phyloP scores from a whole-genome alignment of 768 basidiomycete species.

The Hericium alpestre region DNA sequence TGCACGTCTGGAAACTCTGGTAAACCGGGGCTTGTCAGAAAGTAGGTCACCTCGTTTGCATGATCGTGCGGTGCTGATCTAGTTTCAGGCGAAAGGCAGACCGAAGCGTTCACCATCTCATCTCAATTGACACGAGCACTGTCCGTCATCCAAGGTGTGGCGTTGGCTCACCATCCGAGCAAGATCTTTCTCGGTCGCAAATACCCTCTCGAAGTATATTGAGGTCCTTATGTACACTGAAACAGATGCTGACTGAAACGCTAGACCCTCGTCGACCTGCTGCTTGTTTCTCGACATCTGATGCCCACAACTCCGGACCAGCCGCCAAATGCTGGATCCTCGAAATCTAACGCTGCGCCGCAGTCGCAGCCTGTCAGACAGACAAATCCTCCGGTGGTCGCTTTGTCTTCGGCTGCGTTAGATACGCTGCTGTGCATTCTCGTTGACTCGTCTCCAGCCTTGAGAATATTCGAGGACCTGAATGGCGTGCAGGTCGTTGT shows the following conservation, averaged over 20 bases:
- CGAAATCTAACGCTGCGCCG: slow-evolving; percentile 15
- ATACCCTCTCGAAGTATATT: slow-evolving; percentile 55
- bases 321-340: too few species aligned
- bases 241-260: background rate
- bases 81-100: slow-evolving; percentile 29
- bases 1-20: slow-evolving; percentile 37
- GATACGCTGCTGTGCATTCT: slow-evolving; percentile 82
- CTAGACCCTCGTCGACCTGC: slow-evolving; percentile 62
- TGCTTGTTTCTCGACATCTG: slow-evolving; percentile 62
- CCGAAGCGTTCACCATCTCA: slow-evolving; percentile 38
- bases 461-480: slow-evolving; percentile 69
- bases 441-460: slow-evolving; percentile 71
- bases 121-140: slow-evolving; percentile 49
- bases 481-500: slow-evolving; percentile 76
- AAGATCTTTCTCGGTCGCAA: slow-evolving; percentile 62
- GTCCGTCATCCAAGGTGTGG: slow-evolving; percentile 67
- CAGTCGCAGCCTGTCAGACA: background rate
- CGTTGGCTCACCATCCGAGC: slow-evolving; percentile 54
- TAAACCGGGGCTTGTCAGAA: slow-evolving; percentile 35
- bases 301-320: background rate
- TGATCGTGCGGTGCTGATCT: background rate
- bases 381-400: background rate
- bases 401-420: slow-evolving; percentile 45
- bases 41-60: slow-evolving; percentile 20
- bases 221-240: background rate